These are phyloP conservation scores for Tothia fuscella DNA, from an alignment of 2,329 filamentous ascomycete species.

Conservation along the genomic window DNA sequence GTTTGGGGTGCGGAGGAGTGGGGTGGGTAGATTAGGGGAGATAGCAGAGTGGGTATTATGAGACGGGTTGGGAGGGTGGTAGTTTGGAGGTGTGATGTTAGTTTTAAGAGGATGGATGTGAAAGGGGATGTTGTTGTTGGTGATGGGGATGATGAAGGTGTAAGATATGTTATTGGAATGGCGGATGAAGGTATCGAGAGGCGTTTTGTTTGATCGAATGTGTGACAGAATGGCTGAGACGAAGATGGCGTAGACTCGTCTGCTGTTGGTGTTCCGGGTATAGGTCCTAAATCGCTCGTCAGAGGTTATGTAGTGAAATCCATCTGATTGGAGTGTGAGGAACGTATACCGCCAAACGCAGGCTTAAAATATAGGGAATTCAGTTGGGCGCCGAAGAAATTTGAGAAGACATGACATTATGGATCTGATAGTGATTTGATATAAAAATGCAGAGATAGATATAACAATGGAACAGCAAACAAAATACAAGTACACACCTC, in stretches of 20 bases:
- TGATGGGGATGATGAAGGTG: slow-evolving; percentile 24
- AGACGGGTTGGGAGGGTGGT: slow-evolving; percentile 54
- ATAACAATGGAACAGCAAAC: neutral
- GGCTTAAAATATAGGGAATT: too few relatives aligned
- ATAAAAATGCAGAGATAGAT: neutral
- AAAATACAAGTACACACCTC: slow-evolving; percentile 1
- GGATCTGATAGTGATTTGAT: too few relatives aligned
- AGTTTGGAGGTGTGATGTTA: slow-evolving; percentile 41
- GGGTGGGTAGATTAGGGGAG: slow-evolving; percentile 70
- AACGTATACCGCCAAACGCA: too few relatives aligned
- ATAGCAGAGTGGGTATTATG: slow-evolving; percentile 73
- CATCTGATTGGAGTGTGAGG: too few relatives aligned
- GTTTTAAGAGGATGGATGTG: slow-evolving; percentile 47
- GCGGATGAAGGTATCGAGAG: slow-evolving; percentile 29
- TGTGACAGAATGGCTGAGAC: slow-evolving; percentile 34
- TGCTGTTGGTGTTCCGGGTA: neutral
- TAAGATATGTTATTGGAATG: slow-evolving; percentile 30
- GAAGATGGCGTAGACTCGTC: neutral
- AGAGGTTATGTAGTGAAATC: too few relatives aligned
- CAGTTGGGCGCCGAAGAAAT: too few relatives aligned
- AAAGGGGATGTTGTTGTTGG: slow-evolving; percentile 34
- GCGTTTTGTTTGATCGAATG: slow-evolving; percentile 41
- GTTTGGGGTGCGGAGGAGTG: slow-evolving; percentile 56
- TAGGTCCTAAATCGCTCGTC: too few relatives aligned
- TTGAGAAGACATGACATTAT: too few relatives aligned